Conservation (phyloP, 192 early-diverging fungal genomes). For the Endogone sp. region DNA sequence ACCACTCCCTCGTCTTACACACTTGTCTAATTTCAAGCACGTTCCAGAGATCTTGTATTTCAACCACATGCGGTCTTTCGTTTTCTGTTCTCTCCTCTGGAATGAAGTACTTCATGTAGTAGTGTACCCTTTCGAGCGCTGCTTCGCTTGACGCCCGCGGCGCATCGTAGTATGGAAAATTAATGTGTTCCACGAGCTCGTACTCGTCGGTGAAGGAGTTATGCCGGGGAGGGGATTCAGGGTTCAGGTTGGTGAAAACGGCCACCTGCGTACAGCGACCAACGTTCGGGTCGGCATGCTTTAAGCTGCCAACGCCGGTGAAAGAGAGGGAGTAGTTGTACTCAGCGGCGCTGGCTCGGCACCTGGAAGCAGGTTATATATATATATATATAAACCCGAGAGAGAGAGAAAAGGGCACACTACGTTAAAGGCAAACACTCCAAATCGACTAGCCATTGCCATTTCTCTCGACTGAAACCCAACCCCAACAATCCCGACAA, state of each 20-base stretch:
- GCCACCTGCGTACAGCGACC: slow-evolving; percentile 78
- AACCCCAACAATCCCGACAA: too few relatives aligned
- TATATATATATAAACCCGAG: too few relatives aligned
- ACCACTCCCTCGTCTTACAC: slow-evolving; percentile 36
- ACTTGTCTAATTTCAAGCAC: slow-evolving; percentile 42
- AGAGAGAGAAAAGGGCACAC: too few relatives aligned
- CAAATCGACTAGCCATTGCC: too few relatives aligned
- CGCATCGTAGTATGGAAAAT: slow-evolving; percentile 46
- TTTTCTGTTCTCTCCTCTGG: not conserved
- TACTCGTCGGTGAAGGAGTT: slow-evolving; percentile 9
- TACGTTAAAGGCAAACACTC: too few relatives aligned
- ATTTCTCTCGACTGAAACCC: too few relatives aligned
- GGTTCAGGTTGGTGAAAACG: slow-evolving; percentile 39
- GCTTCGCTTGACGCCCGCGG: slow-evolving; percentile 29
- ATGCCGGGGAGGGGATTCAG: not conserved
- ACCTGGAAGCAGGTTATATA: too few relatives aligned
- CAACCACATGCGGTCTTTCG: not conserved
- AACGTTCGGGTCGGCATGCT: slow-evolving; percentile 28
- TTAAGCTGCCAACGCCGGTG: slow-evolving; percentile 56
- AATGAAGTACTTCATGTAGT: slow-evolving; percentile 17
- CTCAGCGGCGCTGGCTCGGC: slow-evolving; percentile 37
- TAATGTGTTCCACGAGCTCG: slow-evolving; percentile 34
- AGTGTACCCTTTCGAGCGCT: slow-evolving; percentile 30
- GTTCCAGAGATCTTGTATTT: slow-evolving; percentile 37
- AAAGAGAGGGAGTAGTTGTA: slow-evolving; percentile 67